phyloP scores from a whole-genome alignment of 305 asterid species.

The Fraxinus velutina region DNA sequence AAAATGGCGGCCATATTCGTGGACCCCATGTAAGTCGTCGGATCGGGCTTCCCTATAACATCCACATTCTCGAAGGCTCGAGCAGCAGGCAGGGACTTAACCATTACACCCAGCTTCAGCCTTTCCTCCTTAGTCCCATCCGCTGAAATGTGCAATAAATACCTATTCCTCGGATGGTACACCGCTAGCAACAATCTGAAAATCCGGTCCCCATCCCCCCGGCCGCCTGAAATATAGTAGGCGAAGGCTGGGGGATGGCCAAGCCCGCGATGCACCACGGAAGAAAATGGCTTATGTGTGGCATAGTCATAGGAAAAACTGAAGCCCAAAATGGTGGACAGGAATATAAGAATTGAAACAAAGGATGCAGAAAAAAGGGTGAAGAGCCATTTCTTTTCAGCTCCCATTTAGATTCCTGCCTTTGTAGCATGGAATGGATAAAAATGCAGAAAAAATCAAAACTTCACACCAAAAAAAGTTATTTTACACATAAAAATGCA shows the following conservation, averaged over 20 bases:
- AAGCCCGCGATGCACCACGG: constrained; percentile 60
- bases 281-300: constrained; percentile 49
- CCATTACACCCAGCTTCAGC: constrained; percentile 53
- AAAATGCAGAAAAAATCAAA: neutral
- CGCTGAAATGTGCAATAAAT: constrained; percentile 71
- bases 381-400: constrained; percentile 93
- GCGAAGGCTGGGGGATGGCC: constrained; percentile 85
- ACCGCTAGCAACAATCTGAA: constrained; percentile 82
- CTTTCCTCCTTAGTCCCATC: constrained; percentile 81
- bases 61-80: constrained; percentile 91
- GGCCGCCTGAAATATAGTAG: constrained; percentile 78
- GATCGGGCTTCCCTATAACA: constrained; percentile 97
- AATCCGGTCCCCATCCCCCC: constrained; percentile 68
- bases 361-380: constrained; percentile 86
- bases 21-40: constrained; percentile 85
- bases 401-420: constrained; percentile 49
- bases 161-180: constrained; percentile 96
- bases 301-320: constrained; percentile 63
- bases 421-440: constrained; percentile 19
- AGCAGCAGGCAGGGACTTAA: constrained; percentile 69
- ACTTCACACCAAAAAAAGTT: neutral
- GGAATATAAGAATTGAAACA: constrained; percentile 56
- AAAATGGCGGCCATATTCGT: constrained; percentile 70
- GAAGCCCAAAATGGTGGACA: constrained; percentile 69
- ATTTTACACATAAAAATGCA: neutral